These are phyloP conservation scores for Coprinopsis sp. DNA, from an alignment of 768 basidiomycete species.

Conservation along the genomic window DNA sequence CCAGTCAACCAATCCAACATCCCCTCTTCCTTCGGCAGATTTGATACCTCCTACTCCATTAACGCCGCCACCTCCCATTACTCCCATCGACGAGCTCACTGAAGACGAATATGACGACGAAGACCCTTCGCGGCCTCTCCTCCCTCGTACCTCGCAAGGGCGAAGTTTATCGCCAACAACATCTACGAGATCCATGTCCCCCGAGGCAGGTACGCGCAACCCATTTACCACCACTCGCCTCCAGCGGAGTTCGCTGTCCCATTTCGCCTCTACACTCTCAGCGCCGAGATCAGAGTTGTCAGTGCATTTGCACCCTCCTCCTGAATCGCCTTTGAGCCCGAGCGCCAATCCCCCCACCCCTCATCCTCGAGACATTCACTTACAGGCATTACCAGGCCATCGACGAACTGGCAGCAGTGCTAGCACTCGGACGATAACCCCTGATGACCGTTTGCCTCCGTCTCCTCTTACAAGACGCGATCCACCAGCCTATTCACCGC, in stretches of 20 bases:
- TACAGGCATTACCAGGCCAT: conserved; percentile 56
- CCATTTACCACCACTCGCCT: conserved; percentile 72
- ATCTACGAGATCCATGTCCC: conserved; percentile 57
- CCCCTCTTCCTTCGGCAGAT: conserved; percentile 58
- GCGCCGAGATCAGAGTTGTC: conserved; percentile 62
- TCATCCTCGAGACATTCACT: conserved; percentile 73
- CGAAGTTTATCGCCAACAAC: conserved; percentile 32
- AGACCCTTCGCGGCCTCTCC: conserved; percentile 23
- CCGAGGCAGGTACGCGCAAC: conserved; percentile 79
- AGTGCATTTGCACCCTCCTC: conserved; percentile 70
- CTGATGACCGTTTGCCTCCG: conserved; percentile 30
- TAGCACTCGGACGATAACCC: conserved; percentile 18
- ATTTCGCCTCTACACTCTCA: conserved; percentile 55
- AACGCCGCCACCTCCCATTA: conserved; percentile 66
- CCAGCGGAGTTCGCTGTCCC: conserved; percentile 62
- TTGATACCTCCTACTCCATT: conserved; percentile 35
- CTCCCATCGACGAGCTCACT: conserved; percentile 67
- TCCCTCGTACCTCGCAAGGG: conserved; percentile 11
- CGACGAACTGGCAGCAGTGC: conserved; percentile 33
- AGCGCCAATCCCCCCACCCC: conserved; percentile 83
- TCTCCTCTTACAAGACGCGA: conserved; percentile 48
- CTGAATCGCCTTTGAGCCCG: conserved; percentile 73
- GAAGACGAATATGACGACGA: conserved; percentile 33
- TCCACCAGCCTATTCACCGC: conserved; percentile 85
- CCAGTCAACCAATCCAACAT: conserved; percentile 51